These are phyloP conservation scores for Parietaria judaica DNA, from an alignment of 306 rosid species.

Conservation along the genomic window DNA sequence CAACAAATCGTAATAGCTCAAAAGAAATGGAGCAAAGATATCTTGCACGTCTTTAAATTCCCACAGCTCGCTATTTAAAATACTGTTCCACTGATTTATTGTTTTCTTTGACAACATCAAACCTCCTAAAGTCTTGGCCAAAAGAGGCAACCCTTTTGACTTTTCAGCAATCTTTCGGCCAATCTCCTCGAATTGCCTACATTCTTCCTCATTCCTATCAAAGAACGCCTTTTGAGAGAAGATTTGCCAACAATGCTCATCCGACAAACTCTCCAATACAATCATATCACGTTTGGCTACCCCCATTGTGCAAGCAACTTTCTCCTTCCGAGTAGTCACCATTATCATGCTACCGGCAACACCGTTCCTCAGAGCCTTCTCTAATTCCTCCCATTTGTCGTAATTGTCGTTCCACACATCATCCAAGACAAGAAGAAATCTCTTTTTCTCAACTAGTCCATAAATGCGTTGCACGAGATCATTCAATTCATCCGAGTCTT, in stretches of 20 bases:
- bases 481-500: background rate
- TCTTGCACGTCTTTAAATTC: no score
- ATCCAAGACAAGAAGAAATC: background rate
- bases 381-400: background rate
- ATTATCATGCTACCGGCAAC: background rate
- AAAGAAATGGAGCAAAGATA: no score
- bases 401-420: constrained; percentile 1
- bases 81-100: no score
- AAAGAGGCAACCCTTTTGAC: no score
- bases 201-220: background rate
- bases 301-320: constrained; percentile 4
- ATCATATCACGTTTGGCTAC: background rate
- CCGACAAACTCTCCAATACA: background rate
- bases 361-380: background rate
- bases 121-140: no score
- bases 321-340: constrained; percentile 8
- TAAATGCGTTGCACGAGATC: background rate
- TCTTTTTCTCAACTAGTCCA: background rate
- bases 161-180: constrained; percentile 2
- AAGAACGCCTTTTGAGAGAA: no score
- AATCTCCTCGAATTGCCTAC: background rate
- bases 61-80: no score
- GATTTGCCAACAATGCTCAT: background rate
- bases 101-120: no score
- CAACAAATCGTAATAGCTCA: no score